Base-by-base conservation (phyloP, 257 asterid genomes). In the Cruciata laevipes region DNA sequence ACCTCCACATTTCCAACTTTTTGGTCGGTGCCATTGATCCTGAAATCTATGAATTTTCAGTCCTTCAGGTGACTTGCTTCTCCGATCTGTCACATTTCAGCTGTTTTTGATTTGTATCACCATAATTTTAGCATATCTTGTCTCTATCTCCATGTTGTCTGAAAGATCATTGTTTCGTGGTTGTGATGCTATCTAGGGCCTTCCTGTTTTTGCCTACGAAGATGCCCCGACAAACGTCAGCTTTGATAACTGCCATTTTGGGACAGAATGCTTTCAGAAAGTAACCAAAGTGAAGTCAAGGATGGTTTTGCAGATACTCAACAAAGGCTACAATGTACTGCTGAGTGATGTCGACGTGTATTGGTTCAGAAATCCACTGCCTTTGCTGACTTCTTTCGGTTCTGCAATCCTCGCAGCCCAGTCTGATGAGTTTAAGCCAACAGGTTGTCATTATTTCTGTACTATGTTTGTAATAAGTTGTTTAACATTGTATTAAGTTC, bases 221-320 rank as follows among this genome's bases (percentile, higher is more conserved):
- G 64, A 75, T 75, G 77, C 84, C 80, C 89, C 91, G 64, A 77
- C 89, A 71, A 79, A 84, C 73, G 75, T 88, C 85, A 88, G 97
- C 89, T 93, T 84, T 21, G 96, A 88, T 61, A 25, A 88, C 77
- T 93, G 99, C 78, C 99, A 93, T 82, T 93, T 93, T 58, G 99
- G 97, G 55, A 86, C 96, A 0, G 92, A 88, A 65, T 90, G 97
- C 84, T 94, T 88, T 80, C 94, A 80, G 78, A 90, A 69, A 80
- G 99, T 94, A 72, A 94, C 95, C 71, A 88, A 93, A 82, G 94
- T 90, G 35, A 93, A 93, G 81, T 93, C 97, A 23, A 90, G 86
- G 80, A 73, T 77, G 81, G 99, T 93, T 76, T 83, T 93, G 77
- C 89, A 86, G 75, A 87, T 90, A 62, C 66, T 93, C 59, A 88